Base-by-base conservation (phyloP, 257 asterid species). In the Fraxinus anomala region DNA sequence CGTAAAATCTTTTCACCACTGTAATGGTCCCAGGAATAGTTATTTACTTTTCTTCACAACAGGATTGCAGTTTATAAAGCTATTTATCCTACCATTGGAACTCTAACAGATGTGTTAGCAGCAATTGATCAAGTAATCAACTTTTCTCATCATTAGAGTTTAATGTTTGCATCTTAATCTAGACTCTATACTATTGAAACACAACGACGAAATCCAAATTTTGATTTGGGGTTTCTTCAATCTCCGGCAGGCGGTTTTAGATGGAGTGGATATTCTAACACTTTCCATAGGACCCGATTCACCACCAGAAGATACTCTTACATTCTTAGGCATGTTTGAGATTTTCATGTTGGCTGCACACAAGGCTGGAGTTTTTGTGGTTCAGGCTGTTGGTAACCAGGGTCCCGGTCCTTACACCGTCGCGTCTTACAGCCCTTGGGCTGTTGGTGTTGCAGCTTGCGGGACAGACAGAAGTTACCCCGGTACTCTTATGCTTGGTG, bases 1-100 rank as follows among this genome's bases (percentile, higher is more conserved):
- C 2, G 2, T 40, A 9, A 10, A 10, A 40, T 11, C 54, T 44
- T 44, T 44, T 44, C 19, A 13, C 6, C 54, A 2, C 17, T 40
- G 42, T n/a, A 39, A 51, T 68, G 28, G 6, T 13, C 10, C 16
- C 3, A 13, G 39, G 17, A 23, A 21, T 71, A 24, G 75, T 34
- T 23, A n/a, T 49, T 9, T 44, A 8, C 12, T 14, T 59, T 42
- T 79, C 56, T 28, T 78, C 23, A 61, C 70, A 49, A 68, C 88
- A 92, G 97, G 85, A 91, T 95, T 83, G 99, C 98, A 12, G 85
- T 93, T 80, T 95, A 95, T 72, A 93, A 95, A 85, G 98, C 99
- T 72, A 87, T 93, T 76, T 95, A 91, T 82, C 96, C 99, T 13
- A 90, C 90, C 54, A 76, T 93, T 36, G 97, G 97, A 83, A 88